Evolutionary conservation across 169 alveolate species (phyloP), one percentile per base, ranked within the genome.

Genomic region (Plasmodium ovale): DNA sequence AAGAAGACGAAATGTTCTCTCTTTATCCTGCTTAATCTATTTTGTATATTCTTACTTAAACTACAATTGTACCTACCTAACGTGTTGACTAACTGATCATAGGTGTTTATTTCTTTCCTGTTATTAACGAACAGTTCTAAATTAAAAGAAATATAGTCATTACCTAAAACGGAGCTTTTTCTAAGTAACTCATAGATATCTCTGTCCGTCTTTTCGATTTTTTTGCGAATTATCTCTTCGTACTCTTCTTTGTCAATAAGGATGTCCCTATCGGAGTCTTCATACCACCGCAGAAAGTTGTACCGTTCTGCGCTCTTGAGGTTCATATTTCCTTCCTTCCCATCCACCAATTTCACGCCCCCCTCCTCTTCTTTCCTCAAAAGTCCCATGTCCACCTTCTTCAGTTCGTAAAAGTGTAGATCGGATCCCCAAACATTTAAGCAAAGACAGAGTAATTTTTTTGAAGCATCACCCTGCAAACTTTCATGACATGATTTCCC

Each of bases 81-180:
- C 2, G 7, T 47, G n/a, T 14, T 65, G 7, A 65, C 29, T 65
- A 82, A 51, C 31, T 27, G 44, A 21, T 82, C 71, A 53, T 47
- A 65, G 58, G 37, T 51, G 44, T 65, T 82, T 12, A 82, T 82
- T 82, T 65, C 71, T 12, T 82, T 82, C 59, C 53, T 82, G 53
- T 82, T 82, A 69, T 82, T 82, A 3, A 82, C 35, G 58, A 31
- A 82, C 31, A 82, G 9, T 65, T 65, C 53, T 59, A 39, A 67
- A 53, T 82, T 82, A 65, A 82, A 82, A 2, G 90, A 82, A 65
- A 82, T 65, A 35, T 65, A 82, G 44, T 82, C 90, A 69, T 51
- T 58, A 19, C 29, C 19, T 2, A 69, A 65, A 33, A 65, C 47
- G 27, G 60, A 14, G 33, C 44, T 58, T 12, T 62, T 44, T 33